Evolutionary conservation across 2,329 filamentous ascomycete genomes (phyloP).

Genomic region (Ceratocystis huliohia): DNA sequence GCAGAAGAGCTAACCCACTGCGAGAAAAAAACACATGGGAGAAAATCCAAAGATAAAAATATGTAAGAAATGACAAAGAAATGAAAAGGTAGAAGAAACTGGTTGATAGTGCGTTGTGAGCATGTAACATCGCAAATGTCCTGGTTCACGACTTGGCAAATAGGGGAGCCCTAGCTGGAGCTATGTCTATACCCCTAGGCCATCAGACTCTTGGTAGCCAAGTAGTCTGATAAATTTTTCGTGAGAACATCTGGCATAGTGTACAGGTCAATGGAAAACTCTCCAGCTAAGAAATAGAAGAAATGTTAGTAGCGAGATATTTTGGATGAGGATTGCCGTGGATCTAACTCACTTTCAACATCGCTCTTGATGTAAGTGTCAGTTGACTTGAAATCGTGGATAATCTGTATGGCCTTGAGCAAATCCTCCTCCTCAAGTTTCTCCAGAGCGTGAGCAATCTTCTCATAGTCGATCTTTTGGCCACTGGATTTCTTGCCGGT

Average conservation of each 20-base stretch:
- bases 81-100: conserved; percentile 6
- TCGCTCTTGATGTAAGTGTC: conserved; percentile 97
- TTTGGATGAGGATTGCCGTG: neutral
- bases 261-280: conserved; percentile 96
- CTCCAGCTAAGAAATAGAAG: conserved; percentile 49
- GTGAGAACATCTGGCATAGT: conserved; percentile 83
- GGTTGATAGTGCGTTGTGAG: neutral
- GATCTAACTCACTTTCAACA: conserved; percentile 61
- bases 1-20: neutral
- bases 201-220: conserved; percentile 27
- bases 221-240: conserved; percentile 91
- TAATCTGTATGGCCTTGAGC: conserved; percentile 89
- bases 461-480: conserved; percentile 74
- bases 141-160: neutral
- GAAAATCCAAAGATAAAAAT: conserved; percentile 2
- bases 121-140: neutral
- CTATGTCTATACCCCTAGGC: neutral
- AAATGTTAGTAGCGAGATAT: conserved; percentile 20
- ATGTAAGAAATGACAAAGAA: conserved; percentile 9
- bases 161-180: neutral
- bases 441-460: conserved; percentile 81
- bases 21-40: neutral
- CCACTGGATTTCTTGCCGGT: conserved; percentile 65
- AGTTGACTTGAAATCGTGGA: conserved; percentile 89
- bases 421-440: conserved; percentile 87